Conservation (phyloP, 495 filamentous ascomycete species). For the Penicillium bovifimosum region DNA sequence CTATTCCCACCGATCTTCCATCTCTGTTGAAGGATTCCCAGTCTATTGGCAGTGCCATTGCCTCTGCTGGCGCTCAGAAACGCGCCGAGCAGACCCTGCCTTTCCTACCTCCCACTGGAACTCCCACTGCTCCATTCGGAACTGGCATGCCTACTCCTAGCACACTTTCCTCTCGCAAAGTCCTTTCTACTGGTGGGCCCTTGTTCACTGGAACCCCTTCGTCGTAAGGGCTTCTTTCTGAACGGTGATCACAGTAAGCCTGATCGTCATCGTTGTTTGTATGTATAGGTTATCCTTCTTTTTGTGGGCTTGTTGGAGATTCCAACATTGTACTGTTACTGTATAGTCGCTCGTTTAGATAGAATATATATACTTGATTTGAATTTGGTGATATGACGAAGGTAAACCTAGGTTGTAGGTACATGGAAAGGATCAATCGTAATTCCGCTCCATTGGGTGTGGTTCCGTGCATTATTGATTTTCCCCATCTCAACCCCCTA, state of each 20-base stretch:
- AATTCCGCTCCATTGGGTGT: too few species aligned
- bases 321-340: too few species aligned
- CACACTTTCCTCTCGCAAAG: not conserved
- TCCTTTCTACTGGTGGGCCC: too few species aligned
- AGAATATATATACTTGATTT: not conserved
- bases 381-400: not conserved
- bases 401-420: too few species aligned
- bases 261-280: too few species aligned
- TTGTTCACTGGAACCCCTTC: too few species aligned
- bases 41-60: slow-evolving; percentile 2
- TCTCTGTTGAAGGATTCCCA: slow-evolving; percentile 8
- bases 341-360: not conserved
- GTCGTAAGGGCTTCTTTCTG: not conserved
- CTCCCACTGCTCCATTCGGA: not conserved
- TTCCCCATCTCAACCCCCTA: too few species aligned
- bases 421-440: not conserved
- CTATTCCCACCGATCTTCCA: slow-evolving; percentile 7
- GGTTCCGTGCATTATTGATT: too few species aligned
- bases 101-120: not conserved
- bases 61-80: slow-evolving; percentile 12
- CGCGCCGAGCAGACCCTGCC: not conserved
- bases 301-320: not conserved
- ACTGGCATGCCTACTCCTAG: not conserved
- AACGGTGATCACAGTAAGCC: not conserved
- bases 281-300: not conserved